phyloP scores from a whole-genome alignment of 176 grass and related monocot species.

The Oryza nivara region DNA sequence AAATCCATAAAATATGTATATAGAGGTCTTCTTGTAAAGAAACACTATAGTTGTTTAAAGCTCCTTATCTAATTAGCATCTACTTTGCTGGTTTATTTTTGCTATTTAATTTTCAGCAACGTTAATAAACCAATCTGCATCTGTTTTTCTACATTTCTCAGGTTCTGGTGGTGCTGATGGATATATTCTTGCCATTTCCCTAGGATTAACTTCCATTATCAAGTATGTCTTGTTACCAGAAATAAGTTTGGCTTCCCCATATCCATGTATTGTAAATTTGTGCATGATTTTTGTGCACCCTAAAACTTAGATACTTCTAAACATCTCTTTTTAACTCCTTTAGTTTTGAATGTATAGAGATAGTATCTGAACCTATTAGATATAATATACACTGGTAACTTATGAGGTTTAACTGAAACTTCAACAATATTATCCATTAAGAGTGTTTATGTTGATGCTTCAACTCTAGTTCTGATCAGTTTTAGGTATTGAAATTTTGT shows the following conservation, averaged over 20 bases:
- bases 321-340: background rate
- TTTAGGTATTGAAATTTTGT: background rate
- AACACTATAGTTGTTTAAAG: background rate
- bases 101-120: background rate
- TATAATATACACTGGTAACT: background rate
- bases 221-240: constrained; percentile 61
- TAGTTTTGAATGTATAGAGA: background rate
- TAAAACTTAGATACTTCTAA: background rate
- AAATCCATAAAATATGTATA: background rate
- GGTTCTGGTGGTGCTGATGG: constrained; percentile 68
- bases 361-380: background rate
- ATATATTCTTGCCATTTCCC: constrained; percentile 77
- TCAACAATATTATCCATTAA: background rate
- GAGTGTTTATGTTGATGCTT: background rate
- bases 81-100: background rate
- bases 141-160: constrained; percentile 32
- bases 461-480: background rate
- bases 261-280: background rate
- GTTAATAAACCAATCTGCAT: constrained; percentile 18
- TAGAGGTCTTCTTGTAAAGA: background rate
- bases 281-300: constrained; percentile 2
- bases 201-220: constrained; percentile 84
- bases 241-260: constrained; percentile 14
- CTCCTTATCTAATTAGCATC: background rate
- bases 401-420: background rate